Evolutionary conservation across 2,329 filamentous ascomycete genomes (phyloP), one percentile per base, ranked within the genome.

Genomic region (Cladosporium oxysporum): DNA sequence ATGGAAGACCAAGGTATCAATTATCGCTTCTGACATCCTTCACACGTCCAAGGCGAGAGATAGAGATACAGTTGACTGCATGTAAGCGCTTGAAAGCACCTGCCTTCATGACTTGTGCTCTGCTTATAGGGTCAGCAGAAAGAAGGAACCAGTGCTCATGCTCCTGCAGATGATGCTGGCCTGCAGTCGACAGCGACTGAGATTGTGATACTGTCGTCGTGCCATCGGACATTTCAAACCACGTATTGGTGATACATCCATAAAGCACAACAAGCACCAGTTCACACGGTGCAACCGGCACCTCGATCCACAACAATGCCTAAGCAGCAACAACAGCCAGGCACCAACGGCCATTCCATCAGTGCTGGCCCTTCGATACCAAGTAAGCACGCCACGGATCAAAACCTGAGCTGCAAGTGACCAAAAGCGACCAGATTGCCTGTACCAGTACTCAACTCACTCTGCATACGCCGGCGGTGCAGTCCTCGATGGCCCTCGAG

Each of bases 371-470:
- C 29, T 28, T 62, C 60, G 4, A 53, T 62, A 21, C 60, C 60
- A 35, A 62, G 60, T 62, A 16, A 23, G 60, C 23, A 16, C 12
- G n/a, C 21, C 26, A 3, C 11, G n/a, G 10, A 5, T 28, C 31
- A 8, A 2, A 8, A 14, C 5, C n/a, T 16, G 11, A 37, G 21
- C 21, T 28, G 3, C 23, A 47, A 18, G 12, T 26, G 10, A 57
- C 50, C 26, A 47, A 47, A 26, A 53, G 14, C 57, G 3, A 7
- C 28, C 44, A 65, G 63, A 65, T 35, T 59, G 58, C 57, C 33
- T 65, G 23, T 60, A 65, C 47, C 63, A 65, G 58, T 65, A 60
- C 63, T 65, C 63, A 21, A 31, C 58, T 23, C 55, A 60, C 55
- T 26, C 31, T 26, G 57, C 63, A 21, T 65, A 60, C 31, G 16